Base-by-base conservation (phyloP, 805 yeast genomes). In the Dipodascus albidus region DNA sequence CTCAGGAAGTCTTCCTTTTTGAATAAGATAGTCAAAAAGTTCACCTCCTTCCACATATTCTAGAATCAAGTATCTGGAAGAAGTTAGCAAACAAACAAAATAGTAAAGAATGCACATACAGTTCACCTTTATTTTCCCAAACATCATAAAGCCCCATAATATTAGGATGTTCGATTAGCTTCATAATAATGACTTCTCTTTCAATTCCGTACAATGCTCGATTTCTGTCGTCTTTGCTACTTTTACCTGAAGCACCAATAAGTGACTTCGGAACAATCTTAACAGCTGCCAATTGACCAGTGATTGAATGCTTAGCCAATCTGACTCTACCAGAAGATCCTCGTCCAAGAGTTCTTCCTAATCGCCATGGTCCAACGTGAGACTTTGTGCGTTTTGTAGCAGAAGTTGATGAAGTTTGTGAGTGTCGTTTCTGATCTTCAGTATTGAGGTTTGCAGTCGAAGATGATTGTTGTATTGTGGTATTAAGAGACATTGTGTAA, bases 21-120 rank as follows among this genome's bases (percentile, higher is more conserved):
- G 89, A 55, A 93, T 90, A 53, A 93, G 74, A 60, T 90, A 80
- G 69, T 93, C 97, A 64, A 93, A 93, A 51, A 93, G 74, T 71
- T 93, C 99, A 48, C 99, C 99, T 52, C 96, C 96, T 70, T 93
- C 97, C 50, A 95, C 90, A 70, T 93, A 93, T 70, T 93, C 99
- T 54, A 93, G 71, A 4, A 93, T 95, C 60, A 93, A 77, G 64
- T 91, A 91, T 47, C 62, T 60, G 48, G 22, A 33, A 23, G 8
- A 6, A 22, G 33, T 4, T 9, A 23, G 41, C 21, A 31, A 19
- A 8, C 31, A 23, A 3, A 27, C 3, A 11, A 49, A 50, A 27
- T 11, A 27, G 11, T 11, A 27, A 6, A 27, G 4, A 17, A 20
- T 47, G n/a, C 33, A 60, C 64, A 52, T 52, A 65, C 54, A 93